phyloP scores from a whole-genome alignment of 1,284 basidiomycete genomes.

The Cronartium ribicola region DNA sequence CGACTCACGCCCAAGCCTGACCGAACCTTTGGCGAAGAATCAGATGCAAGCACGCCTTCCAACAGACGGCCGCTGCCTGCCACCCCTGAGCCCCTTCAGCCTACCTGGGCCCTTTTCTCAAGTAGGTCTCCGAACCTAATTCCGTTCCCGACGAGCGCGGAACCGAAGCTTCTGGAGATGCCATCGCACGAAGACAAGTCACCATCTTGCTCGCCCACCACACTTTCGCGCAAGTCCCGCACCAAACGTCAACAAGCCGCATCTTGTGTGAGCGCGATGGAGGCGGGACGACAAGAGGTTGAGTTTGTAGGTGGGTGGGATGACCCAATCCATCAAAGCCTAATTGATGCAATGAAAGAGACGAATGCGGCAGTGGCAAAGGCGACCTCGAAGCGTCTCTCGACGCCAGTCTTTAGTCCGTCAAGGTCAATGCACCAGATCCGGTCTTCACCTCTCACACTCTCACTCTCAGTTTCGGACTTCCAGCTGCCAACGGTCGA shows the following conservation, averaged over 20 bases:
- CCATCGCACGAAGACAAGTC: neutral
- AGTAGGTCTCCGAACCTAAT: too few species aligned
- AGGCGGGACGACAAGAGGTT: neutral
- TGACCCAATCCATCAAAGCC: slow-evolving; percentile 26
- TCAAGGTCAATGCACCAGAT: slow-evolving; percentile 18
- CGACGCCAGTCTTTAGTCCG: slow-evolving; percentile 20
- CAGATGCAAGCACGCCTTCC: too few species aligned
- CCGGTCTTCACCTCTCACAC: slow-evolving; percentile 2
- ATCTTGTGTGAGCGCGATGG: slow-evolving; percentile 2
- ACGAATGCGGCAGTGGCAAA: slow-evolving; percentile 42
- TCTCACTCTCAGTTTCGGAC: neutral
- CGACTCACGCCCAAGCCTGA: too few species aligned
- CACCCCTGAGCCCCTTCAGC: too few species aligned
- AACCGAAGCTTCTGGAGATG: neutral
- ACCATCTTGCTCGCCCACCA: slow-evolving; percentile 23
- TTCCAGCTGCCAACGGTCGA: neutral
- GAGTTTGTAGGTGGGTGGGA: slow-evolving; percentile 30
- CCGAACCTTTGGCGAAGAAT: too few species aligned
- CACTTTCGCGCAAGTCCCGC: slow-evolving; percentile 33
- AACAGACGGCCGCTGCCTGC: too few species aligned
- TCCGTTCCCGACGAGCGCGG: too few species aligned
- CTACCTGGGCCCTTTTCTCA: too few species aligned
- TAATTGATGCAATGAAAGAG: slow-evolving; percentile 25
- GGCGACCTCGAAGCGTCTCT: slow-evolving; percentile 29
- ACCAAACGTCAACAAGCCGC: slow-evolving; percentile 36